phyloP scores from a whole-genome alignment of 345 rosid species.

The Lepidium didymum region DNA sequence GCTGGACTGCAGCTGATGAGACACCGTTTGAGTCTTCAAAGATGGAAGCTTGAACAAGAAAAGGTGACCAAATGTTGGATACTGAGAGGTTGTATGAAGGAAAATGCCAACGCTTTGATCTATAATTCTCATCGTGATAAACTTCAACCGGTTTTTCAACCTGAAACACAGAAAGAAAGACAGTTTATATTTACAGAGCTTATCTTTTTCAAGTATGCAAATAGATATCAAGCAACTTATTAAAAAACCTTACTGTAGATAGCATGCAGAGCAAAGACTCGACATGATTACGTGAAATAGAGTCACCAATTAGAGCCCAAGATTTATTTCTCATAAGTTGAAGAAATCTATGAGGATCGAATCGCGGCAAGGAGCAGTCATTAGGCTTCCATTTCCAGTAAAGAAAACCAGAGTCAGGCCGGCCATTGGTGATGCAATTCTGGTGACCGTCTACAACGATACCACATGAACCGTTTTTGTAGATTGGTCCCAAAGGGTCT shows the following conservation, averaged over 20 bases:
- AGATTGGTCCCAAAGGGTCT: slow-evolving; percentile 52
- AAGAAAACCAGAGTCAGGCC: slow-evolving; percentile 74
- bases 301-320: slow-evolving; percentile 89
- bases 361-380: slow-evolving; percentile 61
- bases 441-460: slow-evolving; percentile 61
- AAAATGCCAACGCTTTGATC: slow-evolving; percentile 75
- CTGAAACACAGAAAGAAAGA: slow-evolving; percentile 28
- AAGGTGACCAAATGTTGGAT: slow-evolving; percentile 86
- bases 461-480: slow-evolving; percentile 16
- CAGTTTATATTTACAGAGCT: not conserved
- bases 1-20: slow-evolving; percentile 67
- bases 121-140: slow-evolving; percentile 79
- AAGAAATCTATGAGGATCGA: slow-evolving; percentile 56
- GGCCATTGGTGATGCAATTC: slow-evolving; percentile 82
- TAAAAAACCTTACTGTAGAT: slow-evolving; percentile 35
- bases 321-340: slow-evolving; percentile 66
- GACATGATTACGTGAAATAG: slow-evolving; percentile 90
- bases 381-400: slow-evolving; percentile 90
- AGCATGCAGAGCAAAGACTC: slow-evolving; percentile 90
- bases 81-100: slow-evolving; percentile 59
- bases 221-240: not conserved
- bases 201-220: not conserved
- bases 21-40: slow-evolving; percentile 83
- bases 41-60: slow-evolving; percentile 80
- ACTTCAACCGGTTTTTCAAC: slow-evolving; percentile 68